Base-by-base conservation (phyloP, 2,329 filamentous ascomycete genomes). In the Coniochaeta ligniaria region DNA sequence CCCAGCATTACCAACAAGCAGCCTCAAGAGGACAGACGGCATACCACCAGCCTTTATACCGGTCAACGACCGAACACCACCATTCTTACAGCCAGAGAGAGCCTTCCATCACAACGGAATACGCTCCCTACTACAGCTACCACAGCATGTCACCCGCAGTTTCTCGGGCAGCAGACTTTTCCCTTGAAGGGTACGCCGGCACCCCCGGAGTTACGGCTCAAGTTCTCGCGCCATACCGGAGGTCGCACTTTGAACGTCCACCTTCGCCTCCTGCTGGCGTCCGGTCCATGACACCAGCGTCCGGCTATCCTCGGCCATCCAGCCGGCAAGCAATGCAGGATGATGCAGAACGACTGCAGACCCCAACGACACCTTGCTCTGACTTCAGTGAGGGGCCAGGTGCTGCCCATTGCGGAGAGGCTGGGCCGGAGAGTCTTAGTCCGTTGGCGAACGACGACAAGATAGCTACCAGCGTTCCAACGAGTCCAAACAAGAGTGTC, bases 401-500 rank as follows among this genome's bases (percentile, higher is more conserved):
- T 17, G 14, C 47, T 31, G 24, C 14, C 6, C 47, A 52, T n/a
- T 52, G 6, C 47, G 22, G 14, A 22, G 26, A 28, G 12, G 5
- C 22, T 28, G 24, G 6, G 12, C 14, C 22, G 1, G 47, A 26
- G 8, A 28, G 47, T 31, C 12, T 31, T 8, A n/a, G 24, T 31
- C 47, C 26, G 24, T 31, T 11, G 11, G 26, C 8, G 4, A 26
- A 5, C 6, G 22, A 52, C 9, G 22, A 52, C 14, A 31, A 14
- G 47, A 52, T 20, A 61, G 57, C 60, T 36, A 36, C 36, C 36
- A 62, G 50, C 66, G 68, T 60, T 67, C 67, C 57, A 65, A 68
- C 33, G 67, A 71, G 36, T 72, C 70, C 47, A 12, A 59, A 28
- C 26, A 57, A 59, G 22, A 64, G 74, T 57, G 67, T 69, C 6